Evolutionary conservation across 148 eudicot species (phyloP).

Genomic region (Dianthus caryophyllus): DNA sequence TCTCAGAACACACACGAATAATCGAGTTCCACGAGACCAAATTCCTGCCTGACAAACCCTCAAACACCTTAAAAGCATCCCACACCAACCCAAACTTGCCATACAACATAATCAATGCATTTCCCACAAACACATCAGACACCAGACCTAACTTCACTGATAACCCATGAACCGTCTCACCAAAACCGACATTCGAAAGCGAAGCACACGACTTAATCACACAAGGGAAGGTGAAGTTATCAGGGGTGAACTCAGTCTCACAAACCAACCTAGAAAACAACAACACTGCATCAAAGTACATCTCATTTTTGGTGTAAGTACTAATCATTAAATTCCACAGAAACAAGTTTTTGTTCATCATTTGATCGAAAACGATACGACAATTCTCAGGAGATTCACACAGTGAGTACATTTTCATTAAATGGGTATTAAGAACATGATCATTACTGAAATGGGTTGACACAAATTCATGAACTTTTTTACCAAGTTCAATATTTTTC

Average conservation of each 20-base stretch:
- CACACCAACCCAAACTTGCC: constrained; percentile 39
- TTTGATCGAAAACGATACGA: constrained; percentile 36
- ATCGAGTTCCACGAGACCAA: constrained; percentile 70
- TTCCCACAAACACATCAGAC: constrained; percentile 51
- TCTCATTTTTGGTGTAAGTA: constrained; percentile 46
- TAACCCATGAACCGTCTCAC: constrained; percentile 44
- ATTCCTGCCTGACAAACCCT: constrained; percentile 41
- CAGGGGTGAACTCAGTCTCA: constrained; percentile 31
- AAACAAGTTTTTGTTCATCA: constrained; percentile 35
- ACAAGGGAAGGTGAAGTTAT: constrained; percentile 63
- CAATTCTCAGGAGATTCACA: constrained; percentile 44
- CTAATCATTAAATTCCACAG: constrained; percentile 58
- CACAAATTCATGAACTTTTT: constrained; percentile 35
- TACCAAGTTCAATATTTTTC: constrained; percentile 36
- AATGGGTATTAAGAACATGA: constrained; percentile 35
- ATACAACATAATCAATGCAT: constrained; percentile 57
- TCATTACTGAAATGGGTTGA: constrained; percentile 32
- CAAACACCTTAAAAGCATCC: constrained; percentile 47
- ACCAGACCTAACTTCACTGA: constrained; percentile 38
- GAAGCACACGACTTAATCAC: constrained; percentile 53
- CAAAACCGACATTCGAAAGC: constrained; percentile 33
- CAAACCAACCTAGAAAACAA: constrained; percentile 35
- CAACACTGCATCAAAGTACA: constrained; percentile 36
- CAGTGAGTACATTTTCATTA: constrained; percentile 49
- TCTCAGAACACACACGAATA: constrained; percentile 39